These are phyloP conservation scores for Conticribra weissflogii DNA, from an alignment of 108 stramenopile genomes.

Conservation along the genomic window DNA sequence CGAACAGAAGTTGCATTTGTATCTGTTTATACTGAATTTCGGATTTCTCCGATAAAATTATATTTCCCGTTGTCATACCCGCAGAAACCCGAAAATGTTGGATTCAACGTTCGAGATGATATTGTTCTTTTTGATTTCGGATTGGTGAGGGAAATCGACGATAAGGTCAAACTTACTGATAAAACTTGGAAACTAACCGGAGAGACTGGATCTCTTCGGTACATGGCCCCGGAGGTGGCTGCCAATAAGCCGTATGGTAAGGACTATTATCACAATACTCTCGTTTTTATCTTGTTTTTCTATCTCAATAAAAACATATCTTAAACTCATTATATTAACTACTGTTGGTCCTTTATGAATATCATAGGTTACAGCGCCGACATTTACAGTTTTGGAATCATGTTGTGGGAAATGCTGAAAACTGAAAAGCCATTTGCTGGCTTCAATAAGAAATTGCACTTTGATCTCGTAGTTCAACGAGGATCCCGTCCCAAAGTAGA, in stretches of 20 bases:
- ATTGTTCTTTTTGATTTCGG: constrained; percentile 79
- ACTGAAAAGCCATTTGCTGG: constrained; percentile 64
- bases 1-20: too few relatives aligned
- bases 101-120: constrained; percentile 45
- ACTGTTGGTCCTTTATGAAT: not conserved
- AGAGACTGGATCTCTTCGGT: constrained; percentile 73
- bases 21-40: not conserved
- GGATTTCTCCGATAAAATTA: constrained; percentile 5
- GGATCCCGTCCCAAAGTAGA: constrained; percentile 21
- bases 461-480: constrained; percentile 27
- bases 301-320: too few relatives aligned
- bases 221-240: constrained; percentile 57
- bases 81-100: constrained; percentile 27
- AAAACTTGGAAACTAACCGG: constrained; percentile 74
- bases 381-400: constrained; percentile 72
- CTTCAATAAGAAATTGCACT: constrained; percentile 19
- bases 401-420: constrained; percentile 73
- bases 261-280: not conserved
- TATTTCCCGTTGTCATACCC: too few relatives aligned
- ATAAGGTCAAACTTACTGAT: constrained; percentile 40
- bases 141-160: constrained; percentile 36
- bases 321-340: not conserved
- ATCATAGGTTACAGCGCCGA: constrained; percentile 55
- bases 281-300: not conserved
- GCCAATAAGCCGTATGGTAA: constrained; percentile 29